Evolutionary conservation across 352 stramenopile species (phyloP), one percentile per base, ranked within the genome.

Genomic region (Globisporangium cylindrosporum): DNA sequence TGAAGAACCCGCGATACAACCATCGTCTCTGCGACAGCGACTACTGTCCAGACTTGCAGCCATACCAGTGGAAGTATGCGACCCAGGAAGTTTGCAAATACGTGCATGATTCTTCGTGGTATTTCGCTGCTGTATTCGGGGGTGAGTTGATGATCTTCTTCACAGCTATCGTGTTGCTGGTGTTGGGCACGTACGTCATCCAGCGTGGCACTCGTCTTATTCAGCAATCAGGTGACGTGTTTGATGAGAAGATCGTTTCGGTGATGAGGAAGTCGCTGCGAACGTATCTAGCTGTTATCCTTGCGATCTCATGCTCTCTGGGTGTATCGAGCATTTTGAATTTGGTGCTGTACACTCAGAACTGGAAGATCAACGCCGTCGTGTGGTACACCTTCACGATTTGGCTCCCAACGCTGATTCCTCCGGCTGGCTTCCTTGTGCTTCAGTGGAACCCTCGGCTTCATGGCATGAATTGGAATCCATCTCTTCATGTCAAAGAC

Each of bases 391-490:
- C 83, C 27, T 90, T 94, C 59, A 90, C 79, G 10, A 81, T 94
- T 55, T 95, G 85, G 82, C 73, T 94, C 22, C 86, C 84, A 24
- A 94, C 81, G 14, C 46, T 95, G 18, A 77, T 94, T 4, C 88
- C 88, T 29, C 81, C 86, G 2, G 78, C 87, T 20, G 88, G 84
- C 0, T 95, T 94, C 73, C 72, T 95, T 25, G 54, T 94, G 9
- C 72, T 95, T n/a, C 86, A 94, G 68, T 95, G 88, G 88, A 95
- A 94, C 63, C 82, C 88, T 8, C 79, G 86, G 1, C 69, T 94
- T 10, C 82, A 92, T 41, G 79, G 79, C n/a, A 83, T 88, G 72
- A 89, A 88, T 53, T 91, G 79, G 75, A 88, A 84, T 62, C 75
- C 79, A 24, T 84, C 80, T 14, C 59, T 87, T 32, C 76, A 87